Base-by-base conservation (phyloP, 2,329 filamentous ascomycete genomes). In the Aspergillus ochraceoroseus region DNA sequence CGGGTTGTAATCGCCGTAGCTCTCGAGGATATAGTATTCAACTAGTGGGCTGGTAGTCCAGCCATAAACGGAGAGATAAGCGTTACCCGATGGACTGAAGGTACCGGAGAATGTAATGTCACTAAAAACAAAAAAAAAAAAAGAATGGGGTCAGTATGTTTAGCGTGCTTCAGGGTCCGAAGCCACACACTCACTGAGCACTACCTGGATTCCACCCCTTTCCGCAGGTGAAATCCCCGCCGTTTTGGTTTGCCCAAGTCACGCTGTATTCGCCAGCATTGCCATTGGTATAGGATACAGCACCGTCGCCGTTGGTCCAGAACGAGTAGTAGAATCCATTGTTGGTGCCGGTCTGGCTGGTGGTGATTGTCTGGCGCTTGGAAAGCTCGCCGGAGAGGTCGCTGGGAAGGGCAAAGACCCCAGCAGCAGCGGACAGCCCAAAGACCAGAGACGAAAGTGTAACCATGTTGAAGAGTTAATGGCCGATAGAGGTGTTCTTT, bases 151-250 rank as follows among this genome's bases (percentile, higher is more conserved):
- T 9, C 20, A 9, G 20, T 22, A 22, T 5, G 9, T 9, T 22
- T 5, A 14, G 18, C 9, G 1, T 1, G 15, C 23, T 13, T 3
- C 4, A 6, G 13, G 7, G 1, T 1, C 4, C 1, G n/a, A 11
- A 3, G 15, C 6, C 13, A 3, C 6, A 1, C 1, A 44, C 62
- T 43, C 67, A 78, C 73, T 70, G 65, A 15, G 63, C 58, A 42
- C 59, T 69, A 23, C 75, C 76, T 8, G 74, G 70, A 43, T 70
- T 70, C 75, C 76, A 80, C 26, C 77, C 76, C 61, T 79, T 79
- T 18, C 76, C 77, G 43, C 66, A 73, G 14, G 77, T 74, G 27
- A 77, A 72, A 65, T 79, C 74, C 17, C 73, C 75, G 26, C 57
- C 60, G 29, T 65, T 62, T 4, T 19, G 27, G 28, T 38, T 38